These are phyloP conservation scores for Pichia kluyveri DNA, from an alignment of 805 yeast genomes.

Conservation along the genomic window DNA sequence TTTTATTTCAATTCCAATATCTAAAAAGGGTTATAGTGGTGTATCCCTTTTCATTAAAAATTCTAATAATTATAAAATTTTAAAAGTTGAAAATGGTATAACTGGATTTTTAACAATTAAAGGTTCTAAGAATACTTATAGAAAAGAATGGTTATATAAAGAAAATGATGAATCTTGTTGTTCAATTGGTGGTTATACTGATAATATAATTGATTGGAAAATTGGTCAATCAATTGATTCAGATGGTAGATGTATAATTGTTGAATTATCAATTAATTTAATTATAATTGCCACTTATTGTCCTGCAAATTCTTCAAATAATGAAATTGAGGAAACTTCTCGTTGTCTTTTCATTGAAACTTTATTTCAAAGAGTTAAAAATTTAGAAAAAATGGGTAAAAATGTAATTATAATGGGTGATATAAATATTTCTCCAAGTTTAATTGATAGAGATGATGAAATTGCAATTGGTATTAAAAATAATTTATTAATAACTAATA, in stretches of 20 bases:
- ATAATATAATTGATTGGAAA: conserved; percentile 26
- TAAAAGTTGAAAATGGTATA: conserved; percentile 84
- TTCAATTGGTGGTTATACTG: conserved; percentile 69
- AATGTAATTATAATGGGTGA: conserved; percentile 81
- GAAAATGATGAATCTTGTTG: background rate
- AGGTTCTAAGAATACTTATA: conserved; percentile 13
- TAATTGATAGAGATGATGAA: conserved; percentile 74
- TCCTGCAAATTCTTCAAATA: conserved; percentile 79
- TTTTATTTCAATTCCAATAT: conserved; percentile 59
- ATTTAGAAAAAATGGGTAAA: conserved; percentile 48
- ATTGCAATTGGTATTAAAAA: conserved; percentile 37
- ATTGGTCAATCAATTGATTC: conserved; percentile 42
- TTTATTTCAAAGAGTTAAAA: conserved; percentile 53
- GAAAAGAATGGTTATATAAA: conserved; percentile 16
- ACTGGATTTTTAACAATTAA: conserved; percentile 47
- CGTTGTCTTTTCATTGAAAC: conserved; percentile 49
- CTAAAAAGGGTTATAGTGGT: conserved; percentile 82
- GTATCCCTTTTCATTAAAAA: conserved; percentile 75
- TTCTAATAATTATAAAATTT: conserved; percentile 34
- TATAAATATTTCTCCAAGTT: conserved; percentile 70
- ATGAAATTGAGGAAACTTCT: conserved; percentile 56
- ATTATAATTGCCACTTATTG: conserved; percentile 70
- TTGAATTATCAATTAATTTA: conserved; percentile 58
- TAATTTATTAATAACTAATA: conserved; percentile 20
- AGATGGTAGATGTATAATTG: conserved; percentile 77